phyloP scores from a whole-genome alignment of 139 green algal species.

The Closterium sp. region DNA sequence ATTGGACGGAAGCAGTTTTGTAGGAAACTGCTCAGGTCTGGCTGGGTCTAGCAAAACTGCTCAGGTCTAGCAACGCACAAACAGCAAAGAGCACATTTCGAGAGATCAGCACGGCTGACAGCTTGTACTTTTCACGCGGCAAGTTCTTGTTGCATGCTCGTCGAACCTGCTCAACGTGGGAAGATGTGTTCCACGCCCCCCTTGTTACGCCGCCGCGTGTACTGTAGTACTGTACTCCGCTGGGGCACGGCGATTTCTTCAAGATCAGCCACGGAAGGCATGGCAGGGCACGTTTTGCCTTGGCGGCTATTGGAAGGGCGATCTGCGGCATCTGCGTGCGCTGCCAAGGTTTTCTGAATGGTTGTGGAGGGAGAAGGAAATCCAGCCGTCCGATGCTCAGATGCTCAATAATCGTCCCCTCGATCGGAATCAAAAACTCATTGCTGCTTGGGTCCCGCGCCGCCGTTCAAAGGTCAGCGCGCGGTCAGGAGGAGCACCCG shows the following conservation, averaged over 20 bases:
- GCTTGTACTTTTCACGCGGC: background rate
- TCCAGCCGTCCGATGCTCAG: background rate
- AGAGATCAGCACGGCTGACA: background rate
- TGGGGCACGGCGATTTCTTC: background rate
- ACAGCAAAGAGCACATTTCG: background rate
- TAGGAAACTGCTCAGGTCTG: no score
- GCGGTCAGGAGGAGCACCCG: background rate
- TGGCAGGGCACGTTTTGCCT: no score
- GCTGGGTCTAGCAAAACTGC: no score
- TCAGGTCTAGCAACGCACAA: background rate
- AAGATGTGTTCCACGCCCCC: background rate
- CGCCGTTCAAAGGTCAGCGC: background rate
- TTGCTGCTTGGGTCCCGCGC: background rate
- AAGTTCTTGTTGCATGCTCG: background rate
- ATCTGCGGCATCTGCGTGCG: background rate
- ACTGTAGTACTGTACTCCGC: no score
- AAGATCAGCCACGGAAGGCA: background rate
- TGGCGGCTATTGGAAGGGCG: background rate
- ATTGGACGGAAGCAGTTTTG: background rate
- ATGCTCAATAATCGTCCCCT: background rate
- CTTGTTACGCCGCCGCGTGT: background rate
- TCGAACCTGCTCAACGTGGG: background rate
- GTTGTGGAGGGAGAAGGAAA: background rate
- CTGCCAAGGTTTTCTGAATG: background rate
- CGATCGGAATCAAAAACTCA: background rate